phyloP scores from a whole-genome alignment of 495 filamentous ascomycete genomes.

The Annulohypoxylon bovei region DNA sequence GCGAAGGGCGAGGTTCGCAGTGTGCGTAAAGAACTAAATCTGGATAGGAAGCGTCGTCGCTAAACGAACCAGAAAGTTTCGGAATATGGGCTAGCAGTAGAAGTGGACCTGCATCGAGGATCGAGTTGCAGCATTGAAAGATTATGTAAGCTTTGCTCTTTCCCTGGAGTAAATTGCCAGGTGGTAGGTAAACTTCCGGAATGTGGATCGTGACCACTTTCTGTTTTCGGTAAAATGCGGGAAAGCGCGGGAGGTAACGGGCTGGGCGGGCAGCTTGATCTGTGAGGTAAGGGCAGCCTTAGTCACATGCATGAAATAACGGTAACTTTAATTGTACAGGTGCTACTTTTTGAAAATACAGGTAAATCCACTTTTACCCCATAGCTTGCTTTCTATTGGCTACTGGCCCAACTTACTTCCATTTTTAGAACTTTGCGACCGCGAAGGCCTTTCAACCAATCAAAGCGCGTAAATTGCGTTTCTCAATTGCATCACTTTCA shows the following conservation, averaged over 20 bases:
- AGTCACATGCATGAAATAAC: no score
- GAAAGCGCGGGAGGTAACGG: neutral
- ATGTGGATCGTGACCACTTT: conserved; percentile 31
- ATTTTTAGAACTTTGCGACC: no score
- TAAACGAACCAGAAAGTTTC: conserved; percentile 29
- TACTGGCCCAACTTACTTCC: no score
- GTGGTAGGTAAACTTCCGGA: neutral
- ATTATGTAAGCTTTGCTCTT: conserved; percentile 36
- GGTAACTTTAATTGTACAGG: no score
- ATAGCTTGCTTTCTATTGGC: no score
- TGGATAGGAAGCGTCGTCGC: conserved; percentile 26
- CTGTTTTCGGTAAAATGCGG: conserved; percentile 21
- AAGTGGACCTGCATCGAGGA: conserved; percentile 12
- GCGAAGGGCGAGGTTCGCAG: conserved; percentile 32
- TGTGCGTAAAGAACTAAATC: conserved; percentile 24
- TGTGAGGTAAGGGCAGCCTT: no score
- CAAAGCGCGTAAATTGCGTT: no score
- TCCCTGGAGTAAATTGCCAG: no score
- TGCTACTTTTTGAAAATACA: no score
- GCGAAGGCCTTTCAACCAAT: no score
- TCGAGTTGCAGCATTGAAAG: neutral
- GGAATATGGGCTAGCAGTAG: conserved; percentile 12
- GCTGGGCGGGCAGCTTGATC: neutral
- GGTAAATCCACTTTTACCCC: no score
- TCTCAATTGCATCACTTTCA: no score